Percentiles rank a stretch among this genome's conserved stretches.
These are phyloP conservation scores for Nicotiana attenuata DNA, from an alignment of 257 asterid species.

Conservation along the genomic window DNA sequence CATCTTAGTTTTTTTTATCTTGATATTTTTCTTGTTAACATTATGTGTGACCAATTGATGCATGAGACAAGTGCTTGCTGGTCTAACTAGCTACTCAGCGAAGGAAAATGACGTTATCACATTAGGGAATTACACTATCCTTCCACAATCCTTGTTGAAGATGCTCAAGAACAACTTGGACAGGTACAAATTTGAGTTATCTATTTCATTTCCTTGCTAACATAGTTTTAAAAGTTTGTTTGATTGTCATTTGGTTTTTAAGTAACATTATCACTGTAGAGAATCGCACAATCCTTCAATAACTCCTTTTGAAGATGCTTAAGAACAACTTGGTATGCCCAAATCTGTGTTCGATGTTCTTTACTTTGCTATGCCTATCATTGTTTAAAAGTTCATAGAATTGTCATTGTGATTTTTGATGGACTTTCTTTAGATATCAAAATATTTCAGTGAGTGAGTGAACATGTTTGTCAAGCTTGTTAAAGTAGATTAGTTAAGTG, in stretches of 20 bases:
- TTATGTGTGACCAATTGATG: background rate
- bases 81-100: background rate
- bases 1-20: background rate
- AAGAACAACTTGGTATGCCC: background rate
- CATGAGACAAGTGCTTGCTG: background rate
- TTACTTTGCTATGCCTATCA: background rate
- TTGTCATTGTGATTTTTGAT: background rate
- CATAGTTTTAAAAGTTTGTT: background rate
- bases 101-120: background rate
- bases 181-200: background rate
- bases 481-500: background rate
- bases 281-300: background rate
- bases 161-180: slow-evolving; percentile 1
- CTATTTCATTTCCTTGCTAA: background rate
- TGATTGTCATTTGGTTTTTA: slow-evolving; percentile 6
- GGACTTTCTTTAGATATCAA: background rate
- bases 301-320: background rate
- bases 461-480: background rate
- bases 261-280: background rate
- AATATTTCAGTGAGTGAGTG: background rate
- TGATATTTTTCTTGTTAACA: background rate
- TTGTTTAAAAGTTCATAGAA: background rate
- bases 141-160: background rate
- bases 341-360: background rate
- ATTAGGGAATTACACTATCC: background rate